Evolutionary conservation across 2,329 filamentous ascomycete genomes (phyloP).

Genomic region (Fusarium floridanum): DNA sequence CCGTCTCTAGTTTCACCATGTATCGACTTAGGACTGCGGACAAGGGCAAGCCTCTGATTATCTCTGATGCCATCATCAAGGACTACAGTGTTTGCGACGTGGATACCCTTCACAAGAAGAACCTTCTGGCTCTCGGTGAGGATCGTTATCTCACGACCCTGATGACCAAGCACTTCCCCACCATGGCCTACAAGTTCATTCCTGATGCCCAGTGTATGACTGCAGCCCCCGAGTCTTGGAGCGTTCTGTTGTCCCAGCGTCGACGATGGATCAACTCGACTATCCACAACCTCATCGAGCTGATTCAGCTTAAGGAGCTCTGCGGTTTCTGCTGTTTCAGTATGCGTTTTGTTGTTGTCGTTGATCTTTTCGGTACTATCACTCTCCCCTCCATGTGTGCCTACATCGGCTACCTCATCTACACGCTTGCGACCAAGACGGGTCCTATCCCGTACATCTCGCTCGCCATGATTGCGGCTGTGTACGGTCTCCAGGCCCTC

Average conservation of each 20-base stretch:
- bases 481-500: conserved; percentile 94
- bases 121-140: conserved; percentile 91
- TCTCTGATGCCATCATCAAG: conserved; percentile 86
- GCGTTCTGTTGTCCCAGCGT: conserved; percentile 94
- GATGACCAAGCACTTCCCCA: conserved; percentile 98
- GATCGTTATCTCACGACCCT: conserved; percentile 97
- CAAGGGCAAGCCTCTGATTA: conserved; percentile 93
- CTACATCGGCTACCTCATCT: conserved; percentile 91
- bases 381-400: conserved; percentile 90
- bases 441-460: conserved; percentile 90
- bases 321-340: conserved; percentile 99
- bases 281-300: conserved; percentile 93
- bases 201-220: conserved; percentile 94
- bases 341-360: conserved; percentile 96
- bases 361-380: conserved; percentile 93
- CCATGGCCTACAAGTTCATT: conserved; percentile 96
- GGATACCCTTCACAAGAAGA: conserved; percentile 97
- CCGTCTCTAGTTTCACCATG: conserved; percentile 87
- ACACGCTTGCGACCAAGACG: conserved; percentile 74
- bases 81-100: conserved; percentile 92
- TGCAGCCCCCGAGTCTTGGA: conserved; percentile 94
- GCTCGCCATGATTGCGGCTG: conserved; percentile 87
- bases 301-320: conserved; percentile 91
- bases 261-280: conserved; percentile 99
- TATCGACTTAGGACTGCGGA: conserved; percentile 95